These are phyloP conservation scores for Gillenia trifoliata DNA, from an alignment of 306 rosid species.

Conservation along the genomic window DNA sequence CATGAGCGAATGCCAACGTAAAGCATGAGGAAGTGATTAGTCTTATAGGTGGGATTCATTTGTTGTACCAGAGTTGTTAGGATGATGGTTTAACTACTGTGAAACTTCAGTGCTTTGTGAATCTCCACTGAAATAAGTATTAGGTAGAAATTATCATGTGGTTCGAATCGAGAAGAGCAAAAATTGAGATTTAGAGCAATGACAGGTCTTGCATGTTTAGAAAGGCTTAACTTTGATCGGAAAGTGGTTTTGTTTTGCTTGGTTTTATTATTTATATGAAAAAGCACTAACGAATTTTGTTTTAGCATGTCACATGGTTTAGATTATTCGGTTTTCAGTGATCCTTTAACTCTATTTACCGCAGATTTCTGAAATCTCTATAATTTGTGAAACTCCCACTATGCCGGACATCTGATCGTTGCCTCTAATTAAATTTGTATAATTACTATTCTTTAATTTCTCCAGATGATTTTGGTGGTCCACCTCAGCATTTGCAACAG, in stretches of 20 bases:
- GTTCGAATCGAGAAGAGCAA: too few relatives aligned
- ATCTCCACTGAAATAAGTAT: too few relatives aligned
- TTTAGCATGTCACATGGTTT: neutral
- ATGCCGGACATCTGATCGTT: neutral
- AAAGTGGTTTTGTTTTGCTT: neutral
- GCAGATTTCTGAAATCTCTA: neutral
- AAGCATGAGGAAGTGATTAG: too few relatives aligned
- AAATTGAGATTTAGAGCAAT: too few relatives aligned
- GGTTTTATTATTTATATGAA: neutral
- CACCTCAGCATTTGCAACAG: conserved; percentile 24
- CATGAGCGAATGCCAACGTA: too few relatives aligned
- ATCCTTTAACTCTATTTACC: neutral
- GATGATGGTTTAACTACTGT: too few relatives aligned
- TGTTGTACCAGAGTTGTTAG: too few relatives aligned
- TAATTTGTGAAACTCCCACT: neutral
- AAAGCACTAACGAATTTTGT: neutral
- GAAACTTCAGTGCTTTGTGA: too few relatives aligned
- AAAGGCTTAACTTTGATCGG: too few relatives aligned
- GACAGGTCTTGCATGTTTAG: too few relatives aligned
- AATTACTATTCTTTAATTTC: conserved; percentile 9
- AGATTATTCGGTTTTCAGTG: neutral
- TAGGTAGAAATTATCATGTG: too few relatives aligned
- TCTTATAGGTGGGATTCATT: too few relatives aligned
- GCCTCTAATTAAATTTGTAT: neutral
- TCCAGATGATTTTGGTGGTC: conserved; percentile 37